Evolutionary conservation across 1,139 yeast genomes (phyloP).

Genomic region (Suhomyces atakaporum): DNA sequence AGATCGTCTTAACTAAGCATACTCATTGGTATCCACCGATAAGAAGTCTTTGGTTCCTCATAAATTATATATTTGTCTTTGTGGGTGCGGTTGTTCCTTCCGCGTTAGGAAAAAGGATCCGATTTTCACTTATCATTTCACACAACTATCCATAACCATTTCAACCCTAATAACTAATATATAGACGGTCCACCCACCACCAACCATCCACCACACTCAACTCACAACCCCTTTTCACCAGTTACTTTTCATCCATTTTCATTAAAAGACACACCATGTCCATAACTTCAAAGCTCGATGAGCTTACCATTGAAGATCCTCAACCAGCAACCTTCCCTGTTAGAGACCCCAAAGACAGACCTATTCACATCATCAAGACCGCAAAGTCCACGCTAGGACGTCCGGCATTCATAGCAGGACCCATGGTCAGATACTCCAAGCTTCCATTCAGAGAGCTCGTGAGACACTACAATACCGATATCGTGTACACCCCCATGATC

Average conservation of each 20-base stretch:
- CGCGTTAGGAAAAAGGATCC: conserved; percentile 3
- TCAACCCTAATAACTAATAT: not conserved
- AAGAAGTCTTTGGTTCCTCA: no score
- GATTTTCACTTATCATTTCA: no score
- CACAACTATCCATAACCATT: no score
- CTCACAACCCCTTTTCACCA: not conserved
- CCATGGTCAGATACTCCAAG: conserved; percentile 96
- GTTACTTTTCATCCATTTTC: no score
- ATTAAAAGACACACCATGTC: no score
- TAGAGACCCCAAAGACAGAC: conserved; percentile 55
- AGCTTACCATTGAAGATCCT: not conserved
- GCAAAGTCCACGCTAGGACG: conserved; percentile 40
- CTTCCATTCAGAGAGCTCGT: conserved; percentile 84
- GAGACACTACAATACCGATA: conserved; percentile 72
- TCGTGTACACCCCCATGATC: conserved; percentile 95
- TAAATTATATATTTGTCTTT: no score
- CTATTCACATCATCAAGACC: conserved; percentile 51
- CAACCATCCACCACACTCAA: not conserved
- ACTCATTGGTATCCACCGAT: no score
- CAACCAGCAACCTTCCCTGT: conserved; percentile 3
- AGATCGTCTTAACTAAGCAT: not conserved
- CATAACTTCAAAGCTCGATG: conserved; percentile 1
- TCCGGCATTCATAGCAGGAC: conserved; percentile 84
- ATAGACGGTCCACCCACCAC: no score
- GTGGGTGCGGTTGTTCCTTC: conserved; percentile 3